These are phyloP conservation scores for Cicer bijugum DNA, from an alignment of 306 rosid species.

Conservation along the genomic window DNA sequence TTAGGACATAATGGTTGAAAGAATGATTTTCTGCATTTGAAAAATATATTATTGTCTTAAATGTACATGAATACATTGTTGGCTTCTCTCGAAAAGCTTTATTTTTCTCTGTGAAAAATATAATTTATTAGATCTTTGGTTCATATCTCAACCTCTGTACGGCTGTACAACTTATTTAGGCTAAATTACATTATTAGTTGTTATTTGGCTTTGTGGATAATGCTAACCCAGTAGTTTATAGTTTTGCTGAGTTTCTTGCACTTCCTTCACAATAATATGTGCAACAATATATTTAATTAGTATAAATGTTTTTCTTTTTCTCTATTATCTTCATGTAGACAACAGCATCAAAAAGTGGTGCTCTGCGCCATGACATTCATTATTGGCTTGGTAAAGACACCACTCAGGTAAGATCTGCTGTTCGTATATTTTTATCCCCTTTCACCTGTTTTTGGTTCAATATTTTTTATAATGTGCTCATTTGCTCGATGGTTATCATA, in stretches of 20 bases:
- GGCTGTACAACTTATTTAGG: neutral
- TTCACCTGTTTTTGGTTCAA: conserved; percentile 23
- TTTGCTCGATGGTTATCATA: conserved; percentile 35
- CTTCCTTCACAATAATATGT: conserved; percentile 4
- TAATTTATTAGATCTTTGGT: neutral
- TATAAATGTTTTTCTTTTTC: conserved; percentile 8
- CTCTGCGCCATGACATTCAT: conserved; percentile 88
- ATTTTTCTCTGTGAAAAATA: conserved; percentile 21
- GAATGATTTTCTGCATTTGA: neutral
- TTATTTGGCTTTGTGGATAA: conserved; percentile 26
- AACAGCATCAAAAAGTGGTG: conserved; percentile 79
- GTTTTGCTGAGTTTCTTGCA: neutral
- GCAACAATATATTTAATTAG: conserved; percentile 25
- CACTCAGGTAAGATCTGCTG: conserved; percentile 65
- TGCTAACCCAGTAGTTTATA: conserved; percentile 13
- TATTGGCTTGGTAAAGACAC: conserved; percentile 98
- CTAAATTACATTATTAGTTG: conserved; percentile 8
- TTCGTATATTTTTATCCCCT: neutral
- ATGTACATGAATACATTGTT: conserved; percentile 16
- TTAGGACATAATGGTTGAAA: conserved; percentile 27
- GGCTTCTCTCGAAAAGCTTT: conserved; percentile 10
- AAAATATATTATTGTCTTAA: neutral
- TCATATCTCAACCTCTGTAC: neutral
- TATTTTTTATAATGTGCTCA: conserved; percentile 20
- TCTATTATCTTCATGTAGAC: conserved; percentile 60